Evolutionary conservation across 306 rosid species (phyloP).

Genomic region (Vigna unguiculata): DNA sequence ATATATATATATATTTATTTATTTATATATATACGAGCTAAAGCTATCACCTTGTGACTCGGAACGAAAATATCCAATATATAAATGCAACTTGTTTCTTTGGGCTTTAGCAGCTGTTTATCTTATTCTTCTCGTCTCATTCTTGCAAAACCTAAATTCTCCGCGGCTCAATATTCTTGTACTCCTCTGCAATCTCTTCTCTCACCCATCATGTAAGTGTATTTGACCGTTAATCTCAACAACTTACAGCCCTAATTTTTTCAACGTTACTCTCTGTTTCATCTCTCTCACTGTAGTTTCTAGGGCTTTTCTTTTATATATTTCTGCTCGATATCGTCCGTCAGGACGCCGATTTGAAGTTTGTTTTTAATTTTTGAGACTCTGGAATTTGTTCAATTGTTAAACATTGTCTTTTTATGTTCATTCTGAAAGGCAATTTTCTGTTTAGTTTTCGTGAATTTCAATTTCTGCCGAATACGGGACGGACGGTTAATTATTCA

Average conservation of each 20-base stretch:
- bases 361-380: not conserved
- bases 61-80: not conserved
- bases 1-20: no score
- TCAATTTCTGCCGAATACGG: not conserved
- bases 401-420: not conserved
- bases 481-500: not conserved
- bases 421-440: not conserved
- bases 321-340: not conserved
- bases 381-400: not conserved
- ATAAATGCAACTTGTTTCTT: not conserved
- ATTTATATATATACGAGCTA: not conserved
- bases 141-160: slow-evolving; percentile 44
- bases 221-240: not conserved
- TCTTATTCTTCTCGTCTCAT: not conserved
- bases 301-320: slow-evolving; percentile 24
- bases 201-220: slow-evolving; percentile 33
- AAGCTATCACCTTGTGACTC: not conserved
- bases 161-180: slow-evolving; percentile 24
- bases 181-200: not conserved
- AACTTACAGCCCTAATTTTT: not conserved
- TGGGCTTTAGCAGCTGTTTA: not conserved
- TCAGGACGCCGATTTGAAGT: not conserved
- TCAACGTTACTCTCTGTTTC: not conserved
- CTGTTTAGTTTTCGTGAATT: not conserved
- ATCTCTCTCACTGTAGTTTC: not conserved